Base-by-base conservation (phyloP, 2,329 filamentous ascomycete genomes). In the Akanthomyces lecanii region DNA sequence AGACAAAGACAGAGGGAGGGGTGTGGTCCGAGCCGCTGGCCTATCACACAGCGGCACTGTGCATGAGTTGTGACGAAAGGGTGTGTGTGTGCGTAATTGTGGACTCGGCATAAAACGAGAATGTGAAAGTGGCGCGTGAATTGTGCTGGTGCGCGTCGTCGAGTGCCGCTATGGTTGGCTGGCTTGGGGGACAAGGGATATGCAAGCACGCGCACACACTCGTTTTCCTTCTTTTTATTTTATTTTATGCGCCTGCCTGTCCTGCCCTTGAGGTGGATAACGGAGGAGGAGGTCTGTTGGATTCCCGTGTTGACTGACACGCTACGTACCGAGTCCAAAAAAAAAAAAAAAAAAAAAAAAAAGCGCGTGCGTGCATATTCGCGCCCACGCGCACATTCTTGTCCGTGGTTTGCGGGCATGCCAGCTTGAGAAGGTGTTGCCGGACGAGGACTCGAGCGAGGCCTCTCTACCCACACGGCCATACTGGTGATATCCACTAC, bases 1-100 rank as follows among this genome's bases (percentile, higher is more conserved):
- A 30, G 4, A 30, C 28, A 30, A 30, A 4, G 4, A 30, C 10
- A 47, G 45, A 14, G 2, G 25, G 38, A 23, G 44, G 36, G 56
- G 55, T 61, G 55, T 61, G 62, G 55, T 56, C 51, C 42, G 56
- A 64, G 62, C 62, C 51, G 56, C 48, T 33, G 51, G 38, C 62
- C 56, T 64, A 64, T 64, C 56, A 64, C 50, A 44, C 21, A 30
- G 18, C 62, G 33, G 56, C 16, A 45, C 36, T 44, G 14, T 61
- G 62, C 55, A 61, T 50, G 30, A 50, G 38, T 61, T 64, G 55
- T 64, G 62, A 64, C 57, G 53, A n/a, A 25, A 42, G 30, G 36
- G 48, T 47, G 55, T 47, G 50, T 47, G 40, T 62, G 53, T 36
- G 33, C 10, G 33, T 11, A 36, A 8, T 36, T 36, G 33, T 40